Conservation (phyloP, 2,329 filamentous ascomycete species). For the Pestalotiopsis sp. region DNA sequence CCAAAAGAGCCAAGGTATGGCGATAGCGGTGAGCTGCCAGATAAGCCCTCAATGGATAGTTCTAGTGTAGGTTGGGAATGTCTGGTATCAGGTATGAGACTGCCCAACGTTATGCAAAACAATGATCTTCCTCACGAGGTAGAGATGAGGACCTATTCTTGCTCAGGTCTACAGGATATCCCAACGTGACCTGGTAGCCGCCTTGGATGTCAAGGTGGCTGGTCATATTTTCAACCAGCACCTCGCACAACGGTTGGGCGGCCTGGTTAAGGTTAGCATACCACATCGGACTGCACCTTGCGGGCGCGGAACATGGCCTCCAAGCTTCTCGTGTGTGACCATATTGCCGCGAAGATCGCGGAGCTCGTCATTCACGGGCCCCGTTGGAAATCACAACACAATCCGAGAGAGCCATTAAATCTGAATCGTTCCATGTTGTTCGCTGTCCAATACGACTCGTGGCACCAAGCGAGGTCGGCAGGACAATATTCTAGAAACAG, state of each 20-base stretch:
- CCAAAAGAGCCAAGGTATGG: conserved; percentile 8
- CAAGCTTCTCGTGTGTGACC: not conserved
- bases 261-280: not conserved
- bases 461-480: not conserved
- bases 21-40: not conserved
- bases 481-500: not conserved
- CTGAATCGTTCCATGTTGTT: not conserved
- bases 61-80: not conserved
- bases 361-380: not conserved
- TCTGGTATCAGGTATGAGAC: not conserved
- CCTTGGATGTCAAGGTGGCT: not conserved
- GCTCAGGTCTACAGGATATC: not conserved
- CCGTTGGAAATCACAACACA: not conserved
- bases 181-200: not conserved
- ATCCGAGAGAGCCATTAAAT: not conserved
- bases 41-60: not conserved
- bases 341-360: too few relatives aligned
- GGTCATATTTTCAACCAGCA: not conserved
- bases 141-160: not conserved
- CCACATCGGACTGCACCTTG: not conserved
- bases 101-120: not conserved
- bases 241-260: not conserved
- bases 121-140: not conserved
- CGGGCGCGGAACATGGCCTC: not conserved
- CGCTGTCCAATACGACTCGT: not conserved